Evolutionary conservation across 1,284 basidiomycete species (phyloP).

Genomic region (Pterulicium gracile): DNA sequence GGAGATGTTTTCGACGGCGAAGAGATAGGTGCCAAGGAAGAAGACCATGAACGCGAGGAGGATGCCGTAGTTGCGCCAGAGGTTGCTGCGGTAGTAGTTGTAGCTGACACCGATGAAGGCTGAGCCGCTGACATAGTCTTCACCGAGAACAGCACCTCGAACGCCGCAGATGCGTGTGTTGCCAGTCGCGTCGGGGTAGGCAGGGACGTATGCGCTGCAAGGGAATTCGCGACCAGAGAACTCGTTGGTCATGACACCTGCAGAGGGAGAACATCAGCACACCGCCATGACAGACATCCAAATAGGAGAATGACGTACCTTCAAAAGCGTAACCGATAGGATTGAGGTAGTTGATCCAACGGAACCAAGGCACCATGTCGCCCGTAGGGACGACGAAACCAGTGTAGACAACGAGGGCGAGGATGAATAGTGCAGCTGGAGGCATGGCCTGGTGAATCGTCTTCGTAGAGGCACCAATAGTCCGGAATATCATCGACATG

Average conservation of each 20-base stretch:
- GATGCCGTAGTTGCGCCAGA: constrained; percentile 33
- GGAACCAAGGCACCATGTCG: constrained; percentile 11
- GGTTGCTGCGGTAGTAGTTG: constrained; percentile 26
- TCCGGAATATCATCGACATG: constrained; percentile 55
- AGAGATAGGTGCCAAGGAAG: constrained; percentile 24
- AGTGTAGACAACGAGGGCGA: constrained; percentile 5
- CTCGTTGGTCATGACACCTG: constrained; percentile 32
- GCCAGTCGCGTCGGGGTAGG: constrained; percentile 19
- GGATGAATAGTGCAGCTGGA: constrained; percentile 1
- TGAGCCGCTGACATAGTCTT: constrained; percentile 26
- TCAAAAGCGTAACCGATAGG: constrained; percentile 29
- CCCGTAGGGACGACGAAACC: constrained; percentile 12
- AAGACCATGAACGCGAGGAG: constrained; percentile 24
- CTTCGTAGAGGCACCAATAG: constrained; percentile 32
- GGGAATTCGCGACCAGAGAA: constrained; percentile 23
- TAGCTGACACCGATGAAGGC: constrained; percentile 26
- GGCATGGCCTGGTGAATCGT: neutral
- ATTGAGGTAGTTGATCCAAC: constrained; percentile 36
- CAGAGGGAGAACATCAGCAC: neutral
- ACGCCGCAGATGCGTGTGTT: constrained; percentile 25
- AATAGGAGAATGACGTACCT: neutral
- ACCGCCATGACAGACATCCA: too few species aligned
- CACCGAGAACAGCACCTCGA: constrained; percentile 26
- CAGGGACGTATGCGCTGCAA: constrained; percentile 23
- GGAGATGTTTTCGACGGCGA: constrained; percentile 27